Percentiles rank a stretch among this genome's conserved stretches.
phyloP scores from a whole-genome alignment of 306 rosid species.

The Datisca glomerata region DNA sequence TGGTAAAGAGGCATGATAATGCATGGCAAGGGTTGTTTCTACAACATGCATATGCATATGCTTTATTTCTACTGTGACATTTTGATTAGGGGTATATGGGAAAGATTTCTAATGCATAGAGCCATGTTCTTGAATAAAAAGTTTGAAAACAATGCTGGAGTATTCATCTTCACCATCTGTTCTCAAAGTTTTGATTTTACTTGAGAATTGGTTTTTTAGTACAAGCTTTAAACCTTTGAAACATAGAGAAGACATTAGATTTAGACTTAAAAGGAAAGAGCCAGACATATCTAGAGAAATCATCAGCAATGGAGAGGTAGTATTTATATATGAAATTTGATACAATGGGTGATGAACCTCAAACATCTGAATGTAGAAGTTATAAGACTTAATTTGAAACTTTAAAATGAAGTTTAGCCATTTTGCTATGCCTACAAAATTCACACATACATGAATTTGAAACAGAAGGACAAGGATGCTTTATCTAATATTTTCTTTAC shows the following conservation, averaged over 20 bases:
- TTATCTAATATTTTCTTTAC: too few relatives aligned
- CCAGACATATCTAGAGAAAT: neutral
- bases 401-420: too few relatives aligned
- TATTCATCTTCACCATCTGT: too few relatives aligned
- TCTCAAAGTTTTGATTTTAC: too few relatives aligned
- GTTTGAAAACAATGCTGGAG: neutral
- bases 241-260: neutral
- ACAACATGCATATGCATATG: neutral
- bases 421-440: neutral
- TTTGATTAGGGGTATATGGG: neutral
- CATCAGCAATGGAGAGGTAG: neutral
- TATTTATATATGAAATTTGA: neutral
- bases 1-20: neutral
- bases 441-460: too few relatives aligned
- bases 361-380: neutral
- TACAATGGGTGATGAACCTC: too few relatives aligned
- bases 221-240: neutral
- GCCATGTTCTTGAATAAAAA: neutral
- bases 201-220: neutral
- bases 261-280: neutral
- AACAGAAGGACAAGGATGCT: too few relatives aligned
- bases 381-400: neutral
- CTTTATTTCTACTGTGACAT: neutral
- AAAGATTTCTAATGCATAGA: neutral
- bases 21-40: neutral